Evolutionary conservation across 176 grass and related monocot genomes (phyloP), one percentile per base, ranked within the genome.

Genomic region (Rhynchospora pubera): DNA sequence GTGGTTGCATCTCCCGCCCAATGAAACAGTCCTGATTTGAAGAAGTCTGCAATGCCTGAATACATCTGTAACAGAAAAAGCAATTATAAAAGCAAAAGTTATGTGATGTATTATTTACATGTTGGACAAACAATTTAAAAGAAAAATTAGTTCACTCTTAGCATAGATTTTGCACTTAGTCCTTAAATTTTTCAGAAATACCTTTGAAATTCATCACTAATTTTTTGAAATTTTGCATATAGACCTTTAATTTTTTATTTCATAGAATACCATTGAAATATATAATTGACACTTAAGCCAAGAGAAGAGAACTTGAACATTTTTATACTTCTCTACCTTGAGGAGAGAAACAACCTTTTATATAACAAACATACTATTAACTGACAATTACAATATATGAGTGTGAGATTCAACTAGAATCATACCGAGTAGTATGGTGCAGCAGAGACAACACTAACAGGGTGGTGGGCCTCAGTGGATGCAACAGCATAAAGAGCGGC

Each of bases 401-500:
- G n/a, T 12, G 23, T 2, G 26, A 11, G 43, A 48, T 48, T 72
- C 47, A 13, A 69, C 15, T 72, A 23, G n/a, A 4, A 72, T 39
- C 68, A 72, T 89, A 98, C 95, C 43, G 95, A 98, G 79, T 91
- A 94, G 51, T 91, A 98, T 0, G 92, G 95, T 30, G 69, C 85
- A 2, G 89, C 77, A 50, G 95, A 98, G 10, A 98, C 89, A 0
- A 98, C 95, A 85, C 62, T 93, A 16, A 83, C 86, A 13, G 95
- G 95, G 15, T 87, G 69, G 11, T 0, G 44, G 51, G 65, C 56
- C 14, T 64, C 68, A 0, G 66, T 7, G 1, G 86, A 87, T 1
- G 95, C 87, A 5, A 98, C 84, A 11, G 95, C 95, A 84, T 88
- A 98, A 3, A 98, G 81, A 0, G 95, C 70, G 1, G 95, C 95